These are phyloP conservation scores for Ascochyta rabiei DNA, from an alignment of 2,329 filamentous ascomycete species.

Conservation along the genomic window DNA sequence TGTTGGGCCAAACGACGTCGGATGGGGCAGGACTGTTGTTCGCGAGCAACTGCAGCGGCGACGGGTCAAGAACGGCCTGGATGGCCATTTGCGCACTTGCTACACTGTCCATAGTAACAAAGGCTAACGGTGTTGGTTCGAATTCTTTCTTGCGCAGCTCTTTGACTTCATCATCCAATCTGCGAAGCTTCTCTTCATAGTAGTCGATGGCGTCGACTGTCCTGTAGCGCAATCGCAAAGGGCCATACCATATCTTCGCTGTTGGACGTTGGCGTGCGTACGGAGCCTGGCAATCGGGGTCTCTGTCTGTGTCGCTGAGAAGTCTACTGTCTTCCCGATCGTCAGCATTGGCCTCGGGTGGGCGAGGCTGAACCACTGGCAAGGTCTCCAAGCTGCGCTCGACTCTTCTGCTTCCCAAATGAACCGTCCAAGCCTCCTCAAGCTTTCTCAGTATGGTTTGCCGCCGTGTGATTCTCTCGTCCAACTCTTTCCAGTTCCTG, in stretches of 20 bases:
- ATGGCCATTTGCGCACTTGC: conserved; percentile 93
- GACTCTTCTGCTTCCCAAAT: conserved; percentile 65
- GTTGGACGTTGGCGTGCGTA: conserved; percentile 65
- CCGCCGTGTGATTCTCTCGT: conserved; percentile 73
- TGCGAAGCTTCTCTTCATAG: conserved; percentile 83
- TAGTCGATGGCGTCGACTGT: conserved; percentile 92
- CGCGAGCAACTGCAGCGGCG: conserved; percentile 82
- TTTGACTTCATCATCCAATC: conserved; percentile 76
- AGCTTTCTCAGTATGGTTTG: conserved; percentile 70
- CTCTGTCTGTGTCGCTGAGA: conserved; percentile 56
- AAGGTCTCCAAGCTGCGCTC: conserved; percentile 56
- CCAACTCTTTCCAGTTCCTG: conserved; percentile 82
- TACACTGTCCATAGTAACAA: conserved; percentile 97
- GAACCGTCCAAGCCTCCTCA: conserved; percentile 82
- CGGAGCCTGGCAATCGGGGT: conserved; percentile 49
- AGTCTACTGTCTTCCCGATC: conserved; percentile 63
- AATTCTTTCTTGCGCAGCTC: conserved; percentile 76
- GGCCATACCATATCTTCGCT: conserved; percentile 78
- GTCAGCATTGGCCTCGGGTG: conserved; percentile 39
- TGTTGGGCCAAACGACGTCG: conserved; percentile 95
- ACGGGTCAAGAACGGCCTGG: conserved; percentile 90
- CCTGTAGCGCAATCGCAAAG: conserved; percentile 71
- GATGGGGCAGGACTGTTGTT: conserved; percentile 85
- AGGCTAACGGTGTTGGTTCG: conserved; percentile 79
- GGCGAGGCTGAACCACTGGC: conserved; percentile 57